Evolutionary conservation across 2,329 filamentous ascomycete genomes (phyloP), one percentile per base, ranked within the genome.

Genomic region (Hymenoscyphus scutula): DNA sequence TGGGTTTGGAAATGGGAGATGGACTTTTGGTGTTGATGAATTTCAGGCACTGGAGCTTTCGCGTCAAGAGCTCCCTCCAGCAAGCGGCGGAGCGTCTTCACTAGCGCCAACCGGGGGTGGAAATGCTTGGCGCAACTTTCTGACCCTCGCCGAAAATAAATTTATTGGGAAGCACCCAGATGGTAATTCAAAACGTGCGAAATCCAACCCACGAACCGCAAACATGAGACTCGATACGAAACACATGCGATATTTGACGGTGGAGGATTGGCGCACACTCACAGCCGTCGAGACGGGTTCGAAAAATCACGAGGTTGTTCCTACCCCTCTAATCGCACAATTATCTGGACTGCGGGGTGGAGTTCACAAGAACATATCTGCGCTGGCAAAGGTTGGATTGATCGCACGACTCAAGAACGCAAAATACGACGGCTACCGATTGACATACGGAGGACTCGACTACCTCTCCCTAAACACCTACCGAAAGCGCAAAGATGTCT

Each of bases 251-350:
- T 94, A 99, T 78, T 85, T 99, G 76, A 89, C 90, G 58, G 79
- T 86, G 17, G 95, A 98, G 78, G 95, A 99, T 81, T 99, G 96
- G 92, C 87, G 90, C 71, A 93, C 97, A 66, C 88, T 99, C 65
- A 89, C 91, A 74, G 95, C 92, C 72, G 94, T 96, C 72, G 95
- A 99, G 77, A 88, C 89, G 78, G 94, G 93, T 73, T 96, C 90
- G 77, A 93, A 91, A 76, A 98, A 98, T 78, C 95, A 99, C 80
- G 95, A 99, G 79, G 84, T 99, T 62, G 94, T 99, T 2, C 95
- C 95, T 7, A 98, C 94, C 15, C 81, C 91, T 3, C 77, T 98
- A 67, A 98, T 99, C 68, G 87, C 89, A 63, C 90, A 91, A 73
- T 84, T 97, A 29, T 87, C 94, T 6, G 89, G 90, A 48, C 84